phyloP scores from a whole-genome alignment of 139 green algal genomes.

The Pleodorina starrii region DNA sequence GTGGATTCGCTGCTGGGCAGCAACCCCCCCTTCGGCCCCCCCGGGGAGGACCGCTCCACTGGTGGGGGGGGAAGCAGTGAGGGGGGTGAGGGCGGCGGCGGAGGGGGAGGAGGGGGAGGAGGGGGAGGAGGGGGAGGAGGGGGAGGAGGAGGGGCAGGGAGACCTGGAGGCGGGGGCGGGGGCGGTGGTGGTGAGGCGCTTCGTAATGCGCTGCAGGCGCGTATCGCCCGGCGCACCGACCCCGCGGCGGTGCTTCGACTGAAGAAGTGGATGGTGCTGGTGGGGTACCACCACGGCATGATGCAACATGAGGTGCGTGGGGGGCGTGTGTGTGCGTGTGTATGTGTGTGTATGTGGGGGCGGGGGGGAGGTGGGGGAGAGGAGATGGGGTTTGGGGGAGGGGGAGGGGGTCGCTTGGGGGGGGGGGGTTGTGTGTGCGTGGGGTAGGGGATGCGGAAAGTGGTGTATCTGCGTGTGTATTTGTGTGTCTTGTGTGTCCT shows the following conservation, averaged over 20 bases:
- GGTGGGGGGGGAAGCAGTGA: background rate
- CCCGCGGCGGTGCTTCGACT: background rate
- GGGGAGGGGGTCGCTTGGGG: background rate
- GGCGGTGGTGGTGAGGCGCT: background rate
- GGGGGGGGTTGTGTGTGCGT: too few relatives aligned
- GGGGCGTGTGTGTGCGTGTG: too few relatives aligned
- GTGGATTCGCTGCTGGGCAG: too few relatives aligned
- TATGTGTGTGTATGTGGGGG: too few relatives aligned
- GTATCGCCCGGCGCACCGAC: constrained; percentile 7
- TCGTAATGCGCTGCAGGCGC: constrained; percentile 28
- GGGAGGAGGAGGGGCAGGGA: too few relatives aligned
- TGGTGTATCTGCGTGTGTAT: too few relatives aligned
- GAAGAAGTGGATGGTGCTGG: constrained; percentile 40
- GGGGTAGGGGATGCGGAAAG: too few relatives aligned
- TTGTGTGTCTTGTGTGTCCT: too few relatives aligned
- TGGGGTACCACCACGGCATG: constrained; percentile 27
- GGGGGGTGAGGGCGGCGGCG: background rate
- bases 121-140: too few relatives aligned
- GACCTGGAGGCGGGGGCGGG: background rate
- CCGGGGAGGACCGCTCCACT: too few relatives aligned
- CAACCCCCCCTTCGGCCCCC: too few relatives aligned
- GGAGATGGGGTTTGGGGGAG: background rate
- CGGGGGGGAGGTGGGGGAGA: background rate
- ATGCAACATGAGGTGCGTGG: background rate
- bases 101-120: background rate